Evolutionary conservation across 768 basidiomycete genomes (phyloP), one percentile per base, ranked within the genome.

Genomic region (Tulasnella sp.): DNA sequence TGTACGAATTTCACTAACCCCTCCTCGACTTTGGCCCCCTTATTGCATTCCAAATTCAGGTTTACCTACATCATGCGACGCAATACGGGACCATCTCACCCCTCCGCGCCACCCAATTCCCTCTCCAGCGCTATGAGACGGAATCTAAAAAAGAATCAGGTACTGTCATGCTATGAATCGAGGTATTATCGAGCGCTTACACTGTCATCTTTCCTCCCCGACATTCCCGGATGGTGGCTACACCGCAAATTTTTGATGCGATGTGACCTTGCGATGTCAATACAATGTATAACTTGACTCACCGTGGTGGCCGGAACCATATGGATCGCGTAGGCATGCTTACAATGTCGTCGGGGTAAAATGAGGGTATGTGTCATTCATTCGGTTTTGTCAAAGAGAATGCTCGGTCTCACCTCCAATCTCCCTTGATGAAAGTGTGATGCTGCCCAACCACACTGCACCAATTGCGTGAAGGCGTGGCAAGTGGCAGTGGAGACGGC

Each of bases 361-460:
- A 51, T 51, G 49, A 51, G 43, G 40, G 49, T 51, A 22, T 12
- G 40, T 31, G 4, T 12, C n/a, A 25, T 1, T 22, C 7, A 29
- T 22, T 22, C n/a, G n/a, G 12, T n/a, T 28, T 25, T 48, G 47
- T 33, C 25, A 47, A 24, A 19, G 28, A 22, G 15, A 42, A 3
- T 16, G 15, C 13, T 13, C 37, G 25, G 15, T 27, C 27, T n/a
- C 20, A 41, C 16, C 39, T 37, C 37, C 49, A 8, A 6, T 27
- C 35, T 12, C 8, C 5, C 22, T 20, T 13, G n/a, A 16, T n/a
- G 7, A 13, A 20, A 51, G 49, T 51, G 49, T 42, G 49, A 51
- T 34, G 49, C 49, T 16, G 49, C 49, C 28, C 49, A 43, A 41
- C 49, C 49, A 15, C 40, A 51, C n/a, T 51, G 49, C 32, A 51